Evolutionary conservation across 140 eudicot genomes (phyloP).

Genomic region (Bidens hawaiensis): DNA sequence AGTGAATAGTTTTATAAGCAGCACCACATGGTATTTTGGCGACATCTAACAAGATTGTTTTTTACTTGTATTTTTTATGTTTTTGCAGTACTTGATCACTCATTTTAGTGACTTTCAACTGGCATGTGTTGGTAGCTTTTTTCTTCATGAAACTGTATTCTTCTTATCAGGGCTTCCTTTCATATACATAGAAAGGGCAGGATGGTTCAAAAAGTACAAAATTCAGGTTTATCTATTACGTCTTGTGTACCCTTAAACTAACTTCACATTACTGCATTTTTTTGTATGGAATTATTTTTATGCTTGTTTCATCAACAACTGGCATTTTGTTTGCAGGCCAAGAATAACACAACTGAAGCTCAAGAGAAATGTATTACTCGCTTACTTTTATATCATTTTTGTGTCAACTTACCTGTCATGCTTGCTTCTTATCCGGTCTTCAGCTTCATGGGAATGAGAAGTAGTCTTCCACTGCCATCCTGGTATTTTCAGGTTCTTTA

Average conservation of each 20-base stretch:
- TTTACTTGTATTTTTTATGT: slow-evolving; percentile 1
- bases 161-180: slow-evolving; percentile 97
- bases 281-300: neutral
- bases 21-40: neutral
- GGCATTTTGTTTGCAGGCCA: slow-evolving; percentile 46
- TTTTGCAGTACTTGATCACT: slow-evolving; percentile 83
- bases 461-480: slow-evolving; percentile 96
- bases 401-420: slow-evolving; percentile 95
- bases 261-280: neutral
- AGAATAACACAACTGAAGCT: slow-evolving; percentile 83
- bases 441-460: slow-evolving; percentile 96
- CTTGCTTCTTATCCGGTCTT: slow-evolving; percentile 93
- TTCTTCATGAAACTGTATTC: slow-evolving; percentile 89
- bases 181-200: slow-evolving; percentile 78
- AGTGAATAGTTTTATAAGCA: neutral
- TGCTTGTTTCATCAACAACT: neutral
- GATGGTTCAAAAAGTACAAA: slow-evolving; percentile 96
- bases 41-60: neutral
- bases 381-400: slow-evolving; percentile 75
- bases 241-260: neutral
- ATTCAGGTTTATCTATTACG: slow-evolving; percentile 59
- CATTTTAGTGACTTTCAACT: slow-evolving; percentile 92
- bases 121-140: slow-evolving; percentile 96
- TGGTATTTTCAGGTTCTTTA: slow-evolving; percentile 93
- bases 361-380: slow-evolving; percentile 87